Evolutionary conservation across 2,329 filamentous ascomycete genomes (phyloP), one percentile per base, ranked within the genome.

Genomic region (Septoria petroselini): DNA sequence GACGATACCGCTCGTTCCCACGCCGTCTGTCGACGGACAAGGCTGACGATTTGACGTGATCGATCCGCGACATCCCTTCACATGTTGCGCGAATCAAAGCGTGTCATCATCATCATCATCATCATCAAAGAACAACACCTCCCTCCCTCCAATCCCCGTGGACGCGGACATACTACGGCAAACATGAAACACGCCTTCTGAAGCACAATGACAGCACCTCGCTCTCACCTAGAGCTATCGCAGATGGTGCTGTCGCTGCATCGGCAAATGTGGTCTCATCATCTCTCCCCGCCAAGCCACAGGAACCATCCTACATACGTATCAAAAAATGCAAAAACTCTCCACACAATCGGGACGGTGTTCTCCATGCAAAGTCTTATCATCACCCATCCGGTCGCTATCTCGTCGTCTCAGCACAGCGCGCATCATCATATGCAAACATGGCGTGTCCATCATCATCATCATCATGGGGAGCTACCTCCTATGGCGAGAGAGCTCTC

Each of bases 181-280:
- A 33, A 14, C 29, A 18, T 50, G 48, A 50, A 50, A 50, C 48
- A 50, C 48, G 33, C 41, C 19, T 40, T 17, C 33, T 30, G 37
- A 47, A 52, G 49, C 42, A 46, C 42, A 27, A 47, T 52, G 49
- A 52, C 48, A 47, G 41, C 48, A 41, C 17, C 31, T 11, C 17
- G 30, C n/a, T n/a, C n/a, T n/a, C 17, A 11, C 15, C 14, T 14
- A 23, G 15, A 40, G 25, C 34, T 23, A 40, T 47, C 25, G 35
- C 25, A 15, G 9, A 7, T 38, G 8, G 34, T 45, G 19, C 29
- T 17, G 19, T 11, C 31, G 19, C 40, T 42, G 40, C 40, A 42
- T 29, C n/a, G 15, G 41, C 19, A 11, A 30, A 27, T 27, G 29
- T 41, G 39, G n/a, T n/a, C 23, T 7, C 9, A 17, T 15, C 31